Conservation (phyloP, 805 yeast species). For the Zygoascus bituminiphila region DNA sequence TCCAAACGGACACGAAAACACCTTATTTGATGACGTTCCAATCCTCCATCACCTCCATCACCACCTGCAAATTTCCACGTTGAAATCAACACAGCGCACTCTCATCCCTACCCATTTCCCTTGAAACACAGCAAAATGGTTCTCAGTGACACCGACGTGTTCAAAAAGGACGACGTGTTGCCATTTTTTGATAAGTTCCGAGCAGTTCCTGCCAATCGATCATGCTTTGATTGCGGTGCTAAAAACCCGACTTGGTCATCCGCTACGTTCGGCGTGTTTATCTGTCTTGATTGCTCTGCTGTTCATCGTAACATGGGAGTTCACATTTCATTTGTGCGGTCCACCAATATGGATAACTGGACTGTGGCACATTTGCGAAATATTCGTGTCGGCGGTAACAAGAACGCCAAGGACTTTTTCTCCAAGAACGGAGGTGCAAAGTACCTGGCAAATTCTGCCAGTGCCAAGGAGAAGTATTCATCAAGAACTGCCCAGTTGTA, state of each 20-base stretch:
- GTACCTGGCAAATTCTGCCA: conserved; percentile 46
- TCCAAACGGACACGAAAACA: background rate
- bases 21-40: too few species aligned
- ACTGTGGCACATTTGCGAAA: conserved; percentile 79
- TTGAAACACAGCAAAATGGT: background rate
- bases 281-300: conserved; percentile 92
- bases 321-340: conserved; percentile 90
- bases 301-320: conserved; percentile 94
- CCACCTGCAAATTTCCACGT: background rate
- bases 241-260: conserved; percentile 98
- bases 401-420: conserved; percentile 74
- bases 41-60: too few species aligned
- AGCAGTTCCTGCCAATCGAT: conserved; percentile 63
- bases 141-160: conserved; percentile 18
- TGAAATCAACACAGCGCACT: background rate
- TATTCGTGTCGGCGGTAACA: conserved; percentile 92
- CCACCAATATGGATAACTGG: conserved; percentile 92
- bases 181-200: conserved; percentile 56
- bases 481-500: conserved; percentile 73
- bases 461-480: conserved; percentile 72
- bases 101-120: too few species aligned
- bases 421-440: conserved; percentile 79
- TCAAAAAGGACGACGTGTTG: conserved; percentile 54
- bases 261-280: conserved; percentile 86
- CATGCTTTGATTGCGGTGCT: conserved; percentile 88